These are phyloP conservation scores for Phylloporus arenicola DNA, from an alignment of 768 basidiomycete genomes.

Conservation along the genomic window DNA sequence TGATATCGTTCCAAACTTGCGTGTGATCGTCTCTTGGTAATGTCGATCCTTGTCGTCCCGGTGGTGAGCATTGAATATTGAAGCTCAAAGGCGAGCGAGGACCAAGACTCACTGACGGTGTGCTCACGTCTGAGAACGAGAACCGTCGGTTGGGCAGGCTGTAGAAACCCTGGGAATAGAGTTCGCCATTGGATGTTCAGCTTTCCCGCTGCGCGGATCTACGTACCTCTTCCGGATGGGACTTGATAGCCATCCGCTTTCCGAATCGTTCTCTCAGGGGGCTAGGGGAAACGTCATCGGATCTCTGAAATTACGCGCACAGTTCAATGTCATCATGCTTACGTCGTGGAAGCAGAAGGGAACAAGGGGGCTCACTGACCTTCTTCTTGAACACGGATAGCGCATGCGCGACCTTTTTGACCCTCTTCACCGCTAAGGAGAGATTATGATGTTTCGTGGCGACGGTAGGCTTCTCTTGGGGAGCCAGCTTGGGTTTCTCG, in stretches of 20 bases:
- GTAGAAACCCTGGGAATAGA: constrained; percentile 18
- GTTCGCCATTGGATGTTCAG: background rate
- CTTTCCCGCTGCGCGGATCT: no score
- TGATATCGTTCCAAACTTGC: constrained; percentile 26
- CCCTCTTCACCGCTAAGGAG: constrained; percentile 17
- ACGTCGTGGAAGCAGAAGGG: background rate
- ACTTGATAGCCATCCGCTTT: constrained; percentile 23
- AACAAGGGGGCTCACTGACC: constrained; percentile 3
- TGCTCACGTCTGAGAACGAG: constrained; percentile 22
- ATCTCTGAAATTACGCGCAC: constrained; percentile 10
- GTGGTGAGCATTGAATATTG: background rate
- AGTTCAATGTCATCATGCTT: background rate
- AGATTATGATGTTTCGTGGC: constrained; percentile 12
- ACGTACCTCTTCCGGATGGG: constrained; percentile 26
- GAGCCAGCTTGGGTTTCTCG: constrained; percentile 1
- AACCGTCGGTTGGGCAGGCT: constrained; percentile 28
- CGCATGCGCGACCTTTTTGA: constrained; percentile 18
- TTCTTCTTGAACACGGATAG: constrained; percentile 24
- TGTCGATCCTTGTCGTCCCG: background rate
- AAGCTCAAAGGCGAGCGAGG: background rate
- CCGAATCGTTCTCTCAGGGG: constrained; percentile 28
- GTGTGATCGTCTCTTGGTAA: constrained; percentile 4
- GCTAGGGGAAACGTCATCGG: constrained; percentile 23
- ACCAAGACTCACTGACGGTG: constrained; percentile 12
- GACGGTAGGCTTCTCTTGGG: constrained; percentile 5